These are phyloP conservation scores for Phytophthora pisi DNA, from an alignment of 352 stramenopile species.

Conservation along the genomic window DNA sequence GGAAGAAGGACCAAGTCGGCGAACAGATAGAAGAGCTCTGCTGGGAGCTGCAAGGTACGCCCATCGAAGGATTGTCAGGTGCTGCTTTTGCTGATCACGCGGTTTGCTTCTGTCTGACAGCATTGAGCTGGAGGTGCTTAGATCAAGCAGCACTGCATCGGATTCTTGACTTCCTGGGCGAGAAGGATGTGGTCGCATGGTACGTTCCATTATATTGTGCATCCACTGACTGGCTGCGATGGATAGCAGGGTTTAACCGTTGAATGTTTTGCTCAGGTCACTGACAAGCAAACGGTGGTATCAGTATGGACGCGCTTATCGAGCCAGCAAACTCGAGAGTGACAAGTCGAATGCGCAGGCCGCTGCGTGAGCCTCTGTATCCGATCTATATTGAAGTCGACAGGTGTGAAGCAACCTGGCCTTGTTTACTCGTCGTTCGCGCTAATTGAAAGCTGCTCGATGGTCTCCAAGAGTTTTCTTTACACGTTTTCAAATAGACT, in stretches of 20 bases:
- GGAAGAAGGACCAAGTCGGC: slow-evolving; percentile 47
- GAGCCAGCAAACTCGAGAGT: slow-evolving; percentile 22
- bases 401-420: neutral
- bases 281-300: slow-evolving; percentile 55
- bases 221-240: neutral
- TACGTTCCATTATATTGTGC: slow-evolving; percentile 23
- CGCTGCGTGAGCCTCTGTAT: slow-evolving; percentile 12
- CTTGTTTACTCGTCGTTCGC: slow-evolving; percentile 11
- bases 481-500: slow-evolving; percentile 32
- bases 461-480: slow-evolving; percentile 45
- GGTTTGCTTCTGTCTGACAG: slow-evolving; percentile 22
- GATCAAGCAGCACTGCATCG: slow-evolving; percentile 37
- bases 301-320: slow-evolving; percentile 34
- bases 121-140: slow-evolving; percentile 55
- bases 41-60: slow-evolving; percentile 73
- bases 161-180: slow-evolving; percentile 37
- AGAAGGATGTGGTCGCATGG: slow-evolving; percentile 45
- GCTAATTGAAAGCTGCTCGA: slow-evolving; percentile 44
- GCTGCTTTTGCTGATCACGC: neutral
- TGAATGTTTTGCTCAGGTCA: slow-evolving; percentile 31
- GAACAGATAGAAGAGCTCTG: slow-evolving; percentile 62
- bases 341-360: slow-evolving; percentile 17
- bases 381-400: neutral
- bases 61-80: neutral
- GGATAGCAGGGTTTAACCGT: neutral